Percentiles rank a stretch among this genome's conserved stretches.
These are phyloP conservation scores for Backusella liffmaniae DNA, from an alignment of 192 early-diverging fungal species.

Conservation along the genomic window DNA sequence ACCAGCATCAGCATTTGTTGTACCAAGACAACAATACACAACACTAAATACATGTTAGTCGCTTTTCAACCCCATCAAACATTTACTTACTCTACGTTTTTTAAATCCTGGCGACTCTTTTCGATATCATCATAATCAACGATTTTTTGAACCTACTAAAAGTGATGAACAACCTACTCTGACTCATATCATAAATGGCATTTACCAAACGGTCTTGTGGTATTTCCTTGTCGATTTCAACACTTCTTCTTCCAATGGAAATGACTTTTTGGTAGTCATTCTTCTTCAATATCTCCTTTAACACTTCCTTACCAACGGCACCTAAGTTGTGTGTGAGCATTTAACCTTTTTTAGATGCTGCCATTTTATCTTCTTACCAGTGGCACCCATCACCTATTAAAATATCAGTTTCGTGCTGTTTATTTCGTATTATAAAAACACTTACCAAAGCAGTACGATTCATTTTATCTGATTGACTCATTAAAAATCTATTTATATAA, in stretches of 20 bases:
- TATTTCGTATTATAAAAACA: no score
- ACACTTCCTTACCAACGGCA: slow-evolving; percentile 56
- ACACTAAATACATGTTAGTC: slow-evolving; percentile 33
- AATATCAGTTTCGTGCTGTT: no score
- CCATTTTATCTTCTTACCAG: not conserved
- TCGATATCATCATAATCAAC: slow-evolving; percentile 78
- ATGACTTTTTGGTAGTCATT: slow-evolving; percentile 51
- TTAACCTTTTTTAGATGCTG: not conserved
- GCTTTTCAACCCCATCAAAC: not conserved
- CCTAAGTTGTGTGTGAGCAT: not conserved
- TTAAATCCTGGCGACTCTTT: slow-evolving; percentile 33
- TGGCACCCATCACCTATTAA: slow-evolving; percentile 27
- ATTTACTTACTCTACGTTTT: slow-evolving; percentile 43
- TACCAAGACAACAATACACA: slow-evolving; percentile 74
- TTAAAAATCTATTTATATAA: not conserved
- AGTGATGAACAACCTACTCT: no score
- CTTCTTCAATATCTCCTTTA: slow-evolving; percentile 50
- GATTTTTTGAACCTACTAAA: slow-evolving; percentile 55
- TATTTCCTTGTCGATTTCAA: slow-evolving; percentile 43
- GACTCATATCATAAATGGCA: not conserved
- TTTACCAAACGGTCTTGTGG: slow-evolving; percentile 43
- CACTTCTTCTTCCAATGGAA: slow-evolving; percentile 48
- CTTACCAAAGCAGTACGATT: slow-evolving; percentile 13
- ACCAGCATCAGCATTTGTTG: slow-evolving; percentile 66
- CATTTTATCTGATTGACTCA: not conserved